phyloP scores from a whole-genome alignment of 208 protist genomes.

The Trypanosoma mega region DNA sequence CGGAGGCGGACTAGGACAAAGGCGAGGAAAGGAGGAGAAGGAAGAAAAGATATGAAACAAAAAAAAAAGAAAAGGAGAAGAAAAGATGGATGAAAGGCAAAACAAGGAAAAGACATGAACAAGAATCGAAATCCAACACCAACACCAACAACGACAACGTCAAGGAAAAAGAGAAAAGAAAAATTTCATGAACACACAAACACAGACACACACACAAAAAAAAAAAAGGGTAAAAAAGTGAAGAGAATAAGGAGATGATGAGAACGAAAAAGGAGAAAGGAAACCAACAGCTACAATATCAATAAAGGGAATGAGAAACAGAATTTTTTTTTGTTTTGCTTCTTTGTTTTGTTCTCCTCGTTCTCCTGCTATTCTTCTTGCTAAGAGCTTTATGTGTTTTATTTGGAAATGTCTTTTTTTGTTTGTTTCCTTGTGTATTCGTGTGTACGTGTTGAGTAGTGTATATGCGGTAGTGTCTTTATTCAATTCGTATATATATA shows the following conservation, averaged over 20 bases:
- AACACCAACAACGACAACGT: neutral
- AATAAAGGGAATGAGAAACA: neutral
- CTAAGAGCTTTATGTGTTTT: slow-evolving; percentile 3
- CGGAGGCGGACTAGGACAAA: slow-evolving; percentile 88
- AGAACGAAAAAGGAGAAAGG: neutral
- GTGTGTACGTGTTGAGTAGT: too few species aligned
- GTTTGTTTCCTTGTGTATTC: slow-evolving; percentile 17
- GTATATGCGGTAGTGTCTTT: too few species aligned
- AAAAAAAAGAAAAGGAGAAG: neutral
- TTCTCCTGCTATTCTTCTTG: slow-evolving; percentile 11
- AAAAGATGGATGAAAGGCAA: neutral
- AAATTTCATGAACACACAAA: too few species aligned
- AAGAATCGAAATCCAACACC: neutral
- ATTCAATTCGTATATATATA: slow-evolving; percentile 1
- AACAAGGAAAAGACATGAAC: neutral
- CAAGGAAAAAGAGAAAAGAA: slow-evolving; percentile 3
- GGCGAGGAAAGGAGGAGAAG: slow-evolving; percentile 13
- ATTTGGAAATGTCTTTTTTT: too few species aligned
- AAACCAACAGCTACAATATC: slow-evolving; percentile 1
- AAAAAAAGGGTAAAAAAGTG: neutral
- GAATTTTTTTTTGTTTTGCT: slow-evolving; percentile 1
- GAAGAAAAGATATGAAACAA: neutral
- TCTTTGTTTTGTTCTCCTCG: slow-evolving; percentile 1
- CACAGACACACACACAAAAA: neutral
- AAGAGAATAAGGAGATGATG: neutral